Evolutionary conservation across 2,329 filamentous ascomycete species (phyloP), one percentile per base, ranked within the genome.

Genomic region (Chlorencoelia australis): DNA sequence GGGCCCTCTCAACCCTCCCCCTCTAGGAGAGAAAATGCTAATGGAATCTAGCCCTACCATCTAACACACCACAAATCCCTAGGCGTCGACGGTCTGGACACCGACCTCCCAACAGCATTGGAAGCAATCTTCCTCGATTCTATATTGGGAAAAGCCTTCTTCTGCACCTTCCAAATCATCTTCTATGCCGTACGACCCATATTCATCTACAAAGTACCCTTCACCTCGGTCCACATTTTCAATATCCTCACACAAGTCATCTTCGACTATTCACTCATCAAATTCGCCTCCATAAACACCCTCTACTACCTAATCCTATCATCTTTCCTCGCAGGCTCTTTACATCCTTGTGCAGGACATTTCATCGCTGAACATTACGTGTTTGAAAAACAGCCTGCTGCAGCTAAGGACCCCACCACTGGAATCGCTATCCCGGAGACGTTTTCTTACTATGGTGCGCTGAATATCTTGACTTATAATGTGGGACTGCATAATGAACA

Each of bases 321-420:
- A 54, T 91, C 84, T 34, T 96, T 98, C 69, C 73, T 98, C 3
- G 91, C 91, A 2, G 91, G 91, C 22, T 89, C 82, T 30, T 71
- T 98, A 20, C 91, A 98, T 64, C 91, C 91, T 3, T 85, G 89
- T 41, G 91, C 91, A 0, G 91, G 86, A 29, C 91, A 98, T 65
- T 98, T 98, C 68, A 98, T 98, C 61, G 88, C 91, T 40, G 91
- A 98, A 66, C 91, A 98, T 63, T 89, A 89, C 63, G 82, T 89
- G 48, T 88, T 86, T 56, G 69, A 78, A 50, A 76, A 74, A 17
- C 57, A 76, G 48, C 45, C 49, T 0, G 14, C 69, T 13, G 63
- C 66, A 7, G 70, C 73, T 40, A 62, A 58, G 35, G 62, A 79
- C 46, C 73, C 78, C 1, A 62, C 68, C 16, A 79, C 78, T 50